Percentiles rank a stretch among this genome's conserved stretches.
These are phyloP conservation scores for Pichia kudriavzevii DNA, from an alignment of 1,139 yeast genomes.

Conservation along the genomic window DNA sequence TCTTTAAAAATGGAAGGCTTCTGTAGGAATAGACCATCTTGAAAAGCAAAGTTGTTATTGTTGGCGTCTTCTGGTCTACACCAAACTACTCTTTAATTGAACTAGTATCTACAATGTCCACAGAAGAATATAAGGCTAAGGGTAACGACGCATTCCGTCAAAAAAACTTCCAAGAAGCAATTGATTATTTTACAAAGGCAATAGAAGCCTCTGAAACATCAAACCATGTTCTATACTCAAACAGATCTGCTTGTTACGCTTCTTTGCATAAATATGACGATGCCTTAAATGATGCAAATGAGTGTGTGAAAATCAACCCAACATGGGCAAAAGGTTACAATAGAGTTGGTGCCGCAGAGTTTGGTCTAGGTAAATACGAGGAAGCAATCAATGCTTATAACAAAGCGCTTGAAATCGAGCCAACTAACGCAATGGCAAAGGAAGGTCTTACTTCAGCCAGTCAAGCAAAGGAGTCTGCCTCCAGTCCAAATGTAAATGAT, in stretches of 20 bases:
- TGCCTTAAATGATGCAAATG: slow-evolving; percentile 78
- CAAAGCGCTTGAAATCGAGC: slow-evolving; percentile 77
- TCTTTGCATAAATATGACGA: slow-evolving; percentile 64
- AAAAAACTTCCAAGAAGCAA: slow-evolving; percentile 75
- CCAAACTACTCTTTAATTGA: background rate
- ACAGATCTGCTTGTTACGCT: slow-evolving; percentile 89
- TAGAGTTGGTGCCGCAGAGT: slow-evolving; percentile 89
- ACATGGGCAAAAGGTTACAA: slow-evolving; percentile 93
- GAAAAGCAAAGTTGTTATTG: too few relatives aligned
- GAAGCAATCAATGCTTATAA: slow-evolving; percentile 64
- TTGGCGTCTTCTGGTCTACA: too few relatives aligned
- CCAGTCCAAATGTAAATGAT: slow-evolving; percentile 59
- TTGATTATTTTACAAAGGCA: slow-evolving; percentile 76
- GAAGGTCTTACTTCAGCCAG: slow-evolving; percentile 71
- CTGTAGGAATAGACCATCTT: too few relatives aligned
- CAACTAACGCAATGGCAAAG: slow-evolving; percentile 78
- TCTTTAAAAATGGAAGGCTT: too few relatives aligned
- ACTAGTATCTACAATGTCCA: slow-evolving; percentile 32
- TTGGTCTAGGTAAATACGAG: slow-evolving; percentile 72
- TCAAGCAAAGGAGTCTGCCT: slow-evolving; percentile 36
- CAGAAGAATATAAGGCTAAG: slow-evolving; percentile 69
- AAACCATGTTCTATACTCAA: slow-evolving; percentile 85
- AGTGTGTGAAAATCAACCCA: slow-evolving; percentile 71
- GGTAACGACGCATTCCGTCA: slow-evolving; percentile 91
- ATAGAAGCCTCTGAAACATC: slow-evolving; percentile 72